Conservation (phyloP, 768 basidiomycete genomes). For the Suillus brevipes region DNA sequence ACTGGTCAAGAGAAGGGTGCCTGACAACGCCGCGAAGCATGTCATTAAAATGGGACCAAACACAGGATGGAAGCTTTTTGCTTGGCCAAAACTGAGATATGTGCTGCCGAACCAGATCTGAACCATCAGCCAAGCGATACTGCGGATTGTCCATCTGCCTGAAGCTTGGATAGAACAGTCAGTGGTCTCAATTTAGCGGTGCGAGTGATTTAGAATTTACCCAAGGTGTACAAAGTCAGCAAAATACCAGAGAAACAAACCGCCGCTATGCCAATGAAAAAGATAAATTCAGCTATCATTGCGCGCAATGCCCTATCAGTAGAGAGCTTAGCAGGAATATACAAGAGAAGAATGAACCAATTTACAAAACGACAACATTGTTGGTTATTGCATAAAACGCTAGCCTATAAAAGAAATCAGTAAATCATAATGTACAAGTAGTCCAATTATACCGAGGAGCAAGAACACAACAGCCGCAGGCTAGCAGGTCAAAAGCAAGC, state of each 20-base stretch:
- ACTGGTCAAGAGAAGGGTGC: conserved; percentile 82
- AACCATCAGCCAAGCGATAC: conserved; percentile 81
- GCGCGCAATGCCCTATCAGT: conserved; percentile 67
- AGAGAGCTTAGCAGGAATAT: conserved; percentile 11
- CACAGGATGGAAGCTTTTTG: conserved; percentile 61
- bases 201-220: conserved; percentile 23
- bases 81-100: conserved; percentile 57
- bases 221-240: conserved; percentile 55
- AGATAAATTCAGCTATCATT: conserved; percentile 78
- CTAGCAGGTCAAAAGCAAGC: conserved; percentile 78
- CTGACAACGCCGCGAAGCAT: conserved; percentile 73
- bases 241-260: conserved; percentile 81
- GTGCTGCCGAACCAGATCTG: conserved; percentile 88
- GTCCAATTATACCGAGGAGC: conserved; percentile 62
- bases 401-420: conserved; percentile 40
- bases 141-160: conserved; percentile 34
- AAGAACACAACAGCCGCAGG: conserved; percentile 83
- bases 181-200: conserved; percentile 23
- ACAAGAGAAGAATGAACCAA: background rate
- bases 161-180: conserved; percentile 27
- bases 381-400: conserved; percentile 82
- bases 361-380: conserved; percentile 74
- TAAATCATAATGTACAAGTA: background rate
- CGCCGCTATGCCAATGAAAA: conserved; percentile 75
- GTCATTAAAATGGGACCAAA: conserved; percentile 83